Base-by-base conservation (phyloP, 2,329 filamentous ascomycete genomes). In the Ascochyta fabae region DNA sequence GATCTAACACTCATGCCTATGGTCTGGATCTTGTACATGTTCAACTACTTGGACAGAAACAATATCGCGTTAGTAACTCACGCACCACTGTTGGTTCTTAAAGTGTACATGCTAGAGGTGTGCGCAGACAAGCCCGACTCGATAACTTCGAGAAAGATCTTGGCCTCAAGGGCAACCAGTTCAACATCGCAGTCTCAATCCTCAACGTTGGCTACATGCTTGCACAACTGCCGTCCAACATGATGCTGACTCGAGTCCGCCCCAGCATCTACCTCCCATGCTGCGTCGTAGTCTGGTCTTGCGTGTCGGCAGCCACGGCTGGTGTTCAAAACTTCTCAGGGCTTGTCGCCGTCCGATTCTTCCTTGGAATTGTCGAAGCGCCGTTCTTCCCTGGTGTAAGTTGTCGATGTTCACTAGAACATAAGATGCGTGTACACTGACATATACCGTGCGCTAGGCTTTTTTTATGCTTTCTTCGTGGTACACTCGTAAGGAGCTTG, bases 401-500 rank as follows among this genome's bases (percentile, higher is more conserved):
- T 19, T 19, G 26, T 27, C 6, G 26, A 9, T 27, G 26, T 9
- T 9, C 26, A 9, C 26, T 27, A 9, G 9, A 27, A 27, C 26
- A 27, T 7, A 27, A 9, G 9, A 27, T 27, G 26, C 26, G 6
- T 9, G 26, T 27, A 7, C 6, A 27, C 9, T 27, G 26, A 9
- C 26, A 19, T 19, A 19, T 3, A 19, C 19, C 19, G 19, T 27
- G 9, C 26, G 9, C 6, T 27, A 27, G 26, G 26, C 26, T 9
- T 76, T 87, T 7, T 79, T 87, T 48, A 82, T 87, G 38, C 77
- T 88, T 31, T 84, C 82, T 0, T 83, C 86, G 58, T 88, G 85
- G 80, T 88, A 88, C 67, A 88, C 85, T 2, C 80, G 84, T 44
- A 80, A 81, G 40, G 72, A 76, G 51, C 61, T 74, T 45, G 69